These are phyloP conservation scores for Byssothecium circinans DNA, from an alignment of 2,329 filamentous ascomycete species.

Conservation along the genomic window DNA sequence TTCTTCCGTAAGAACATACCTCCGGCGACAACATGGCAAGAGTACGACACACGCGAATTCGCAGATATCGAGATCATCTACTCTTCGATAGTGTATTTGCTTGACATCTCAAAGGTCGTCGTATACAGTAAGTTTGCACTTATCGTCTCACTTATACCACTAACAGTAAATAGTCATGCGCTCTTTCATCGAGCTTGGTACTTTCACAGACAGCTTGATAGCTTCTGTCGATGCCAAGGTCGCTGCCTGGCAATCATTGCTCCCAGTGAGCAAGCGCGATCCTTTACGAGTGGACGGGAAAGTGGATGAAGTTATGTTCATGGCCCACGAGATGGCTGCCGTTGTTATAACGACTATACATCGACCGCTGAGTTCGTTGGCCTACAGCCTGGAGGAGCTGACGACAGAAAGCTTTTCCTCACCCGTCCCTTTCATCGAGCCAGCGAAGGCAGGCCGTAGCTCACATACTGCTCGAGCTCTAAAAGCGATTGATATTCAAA, in stretches of 20 bases:
- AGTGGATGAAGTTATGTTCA: slow-evolving; percentile 87
- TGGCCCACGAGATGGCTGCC: slow-evolving; percentile 75
- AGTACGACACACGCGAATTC: slow-evolving; percentile 76
- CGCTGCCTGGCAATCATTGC: slow-evolving; percentile 74
- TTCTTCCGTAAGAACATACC: slow-evolving; percentile 30
- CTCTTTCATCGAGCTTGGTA: slow-evolving; percentile 26
- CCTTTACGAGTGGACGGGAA: slow-evolving; percentile 68
- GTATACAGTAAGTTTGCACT: slow-evolving; percentile 55
- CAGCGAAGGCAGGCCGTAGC: slow-evolving; percentile 46
- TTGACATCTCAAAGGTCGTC: slow-evolving; percentile 71
- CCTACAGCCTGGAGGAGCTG: slow-evolving; percentile 33
- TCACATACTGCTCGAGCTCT: slow-evolving; percentile 77
- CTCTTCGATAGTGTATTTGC: slow-evolving; percentile 80
- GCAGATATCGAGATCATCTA: slow-evolving; percentile 69
- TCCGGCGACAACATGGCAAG: slow-evolving; percentile 57
- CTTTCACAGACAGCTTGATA: slow-evolving; percentile 56
- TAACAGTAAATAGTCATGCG: slow-evolving; percentile 51
- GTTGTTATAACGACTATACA: slow-evolving; percentile 44
- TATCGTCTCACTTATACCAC: background rate
- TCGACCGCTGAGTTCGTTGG: slow-evolving; percentile 41
- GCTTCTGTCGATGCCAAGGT: slow-evolving; percentile 66
- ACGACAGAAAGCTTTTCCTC: slow-evolving; percentile 61
- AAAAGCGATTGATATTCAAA: slow-evolving; percentile 74
- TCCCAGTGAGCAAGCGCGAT: slow-evolving; percentile 72
- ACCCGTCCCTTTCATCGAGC: slow-evolving; percentile 53